These are phyloP conservation scores for Lotus japonicus DNA, from an alignment of 306 rosid species.

Conservation along the genomic window DNA sequence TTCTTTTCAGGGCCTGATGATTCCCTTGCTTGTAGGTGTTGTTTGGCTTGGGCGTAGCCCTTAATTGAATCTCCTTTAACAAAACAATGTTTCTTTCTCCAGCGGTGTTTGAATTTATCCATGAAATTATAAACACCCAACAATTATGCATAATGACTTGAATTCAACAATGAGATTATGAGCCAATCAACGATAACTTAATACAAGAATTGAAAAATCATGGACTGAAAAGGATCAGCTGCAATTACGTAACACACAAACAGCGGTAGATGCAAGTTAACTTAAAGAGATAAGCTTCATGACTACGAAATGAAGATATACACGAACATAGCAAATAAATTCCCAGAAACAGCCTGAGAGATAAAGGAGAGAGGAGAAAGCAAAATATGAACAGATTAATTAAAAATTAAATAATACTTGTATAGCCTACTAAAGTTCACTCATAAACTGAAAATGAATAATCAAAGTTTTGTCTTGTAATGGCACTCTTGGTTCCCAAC, in stretches of 20 bases:
- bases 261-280: background rate
- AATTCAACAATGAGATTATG: no score
- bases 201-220: background rate
- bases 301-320: background rate
- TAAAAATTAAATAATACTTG: background rate
- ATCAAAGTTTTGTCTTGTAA: conserved; percentile 51
- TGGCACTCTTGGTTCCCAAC: conserved; percentile 43
- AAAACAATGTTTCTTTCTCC: no score
- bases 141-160: no score
- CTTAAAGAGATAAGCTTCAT: background rate
- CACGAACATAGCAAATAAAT: background rate
- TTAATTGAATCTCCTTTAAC: no score
- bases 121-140: no score
- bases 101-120: no score
- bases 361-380: background rate
- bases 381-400: background rate
- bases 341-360: background rate
- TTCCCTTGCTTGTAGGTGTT: no score
- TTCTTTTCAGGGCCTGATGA: no score
- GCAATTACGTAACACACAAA: background rate
- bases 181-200: no score
- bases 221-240: background rate
- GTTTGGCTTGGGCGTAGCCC: no score
- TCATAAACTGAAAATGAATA: background rate
- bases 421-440: background rate